Conservation (phyloP, 2,329 filamentous ascomycete genomes). For the Geosmithia flava region DNA sequence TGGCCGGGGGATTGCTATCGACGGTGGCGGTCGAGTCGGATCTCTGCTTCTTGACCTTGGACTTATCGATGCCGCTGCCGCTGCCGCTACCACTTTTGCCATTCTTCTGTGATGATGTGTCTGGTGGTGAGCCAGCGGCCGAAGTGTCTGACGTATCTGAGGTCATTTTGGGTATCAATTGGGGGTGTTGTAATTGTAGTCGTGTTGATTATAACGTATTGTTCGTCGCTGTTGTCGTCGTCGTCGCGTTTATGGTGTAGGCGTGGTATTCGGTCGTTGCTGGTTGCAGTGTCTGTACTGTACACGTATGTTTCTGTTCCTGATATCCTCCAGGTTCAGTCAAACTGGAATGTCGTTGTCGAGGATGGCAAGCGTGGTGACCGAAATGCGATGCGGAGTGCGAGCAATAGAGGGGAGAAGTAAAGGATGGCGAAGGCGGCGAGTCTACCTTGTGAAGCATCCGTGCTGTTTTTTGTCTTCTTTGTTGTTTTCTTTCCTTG, state of each 20-base stretch:
- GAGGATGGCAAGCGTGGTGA: background rate
- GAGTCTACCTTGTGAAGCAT: no score
- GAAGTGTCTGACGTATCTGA: constrained; percentile 4
- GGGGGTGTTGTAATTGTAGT: no score
- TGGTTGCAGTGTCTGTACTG: no score
- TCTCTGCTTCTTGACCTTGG: constrained; percentile 16
- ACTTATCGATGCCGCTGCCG: constrained; percentile 6
- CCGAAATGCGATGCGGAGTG: no score
- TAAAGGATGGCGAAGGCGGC: no score
- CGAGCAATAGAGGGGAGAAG: no score
- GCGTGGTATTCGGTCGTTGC: no score
- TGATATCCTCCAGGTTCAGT: background rate
- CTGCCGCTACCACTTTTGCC: background rate
- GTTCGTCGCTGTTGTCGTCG: no score
- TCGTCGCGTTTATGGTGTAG: no score
- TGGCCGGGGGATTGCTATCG: constrained; percentile 20
- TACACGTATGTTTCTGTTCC: background rate
- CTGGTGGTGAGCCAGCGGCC: constrained; percentile 11
- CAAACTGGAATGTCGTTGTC: background rate
- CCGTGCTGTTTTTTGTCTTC: no score
- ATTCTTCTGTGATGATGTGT: background rate
- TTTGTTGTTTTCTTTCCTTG: no score
- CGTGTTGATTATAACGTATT: no score
- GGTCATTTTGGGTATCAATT: background rate
- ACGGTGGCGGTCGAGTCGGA: constrained; percentile 14